Evolutionary conservation across 2,329 filamentous ascomycete species (phyloP).

Genomic region (Venturia carpophila): DNA sequence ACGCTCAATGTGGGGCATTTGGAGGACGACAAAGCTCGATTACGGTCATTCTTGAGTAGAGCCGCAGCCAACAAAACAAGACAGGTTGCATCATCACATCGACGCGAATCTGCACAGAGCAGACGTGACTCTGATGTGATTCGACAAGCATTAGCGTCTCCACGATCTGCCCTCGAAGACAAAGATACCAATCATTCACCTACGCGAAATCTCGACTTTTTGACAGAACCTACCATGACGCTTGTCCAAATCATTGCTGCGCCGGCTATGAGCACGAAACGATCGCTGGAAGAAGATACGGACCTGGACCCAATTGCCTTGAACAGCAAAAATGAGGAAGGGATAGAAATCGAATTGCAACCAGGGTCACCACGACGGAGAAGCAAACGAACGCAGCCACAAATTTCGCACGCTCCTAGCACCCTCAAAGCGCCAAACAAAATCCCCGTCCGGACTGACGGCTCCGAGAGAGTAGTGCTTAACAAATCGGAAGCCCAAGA

Average conservation of each 20-base stretch:
- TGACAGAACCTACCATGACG: constrained; percentile 4
- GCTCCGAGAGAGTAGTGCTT: constrained; percentile 33
- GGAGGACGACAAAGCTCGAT: constrained; percentile 41
- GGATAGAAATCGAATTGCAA: constrained; percentile 7
- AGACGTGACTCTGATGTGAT: constrained; percentile 41
- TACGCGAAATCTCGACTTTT: constrained; percentile 7
- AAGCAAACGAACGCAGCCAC: constrained; percentile 20
- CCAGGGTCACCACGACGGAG: constrained; percentile 18
- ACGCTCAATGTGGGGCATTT: constrained; percentile 24
- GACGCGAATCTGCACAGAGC: constrained; percentile 27
- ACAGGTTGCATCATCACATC: constrained; percentile 28
- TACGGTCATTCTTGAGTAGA: constrained; percentile 43
- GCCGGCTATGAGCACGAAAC: neutral
- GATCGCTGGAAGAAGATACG: neutral
- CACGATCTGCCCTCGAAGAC: constrained; percentile 37
- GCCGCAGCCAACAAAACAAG: constrained; percentile 40
- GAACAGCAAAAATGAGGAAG: constrained; percentile 6
- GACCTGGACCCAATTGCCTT: constrained; percentile 2
- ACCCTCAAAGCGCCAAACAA: constrained; percentile 29
- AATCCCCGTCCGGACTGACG: constrained; percentile 39
- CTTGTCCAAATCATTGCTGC: constrained; percentile 2
- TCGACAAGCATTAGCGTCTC: constrained; percentile 40
- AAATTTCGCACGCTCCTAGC: constrained; percentile 16
- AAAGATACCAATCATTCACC: constrained; percentile 43
- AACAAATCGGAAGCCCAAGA: constrained; percentile 44